These are phyloP conservation scores for Neurospora discreta DNA, from an alignment of 495 filamentous ascomycete genomes.

Conservation along the genomic window DNA sequence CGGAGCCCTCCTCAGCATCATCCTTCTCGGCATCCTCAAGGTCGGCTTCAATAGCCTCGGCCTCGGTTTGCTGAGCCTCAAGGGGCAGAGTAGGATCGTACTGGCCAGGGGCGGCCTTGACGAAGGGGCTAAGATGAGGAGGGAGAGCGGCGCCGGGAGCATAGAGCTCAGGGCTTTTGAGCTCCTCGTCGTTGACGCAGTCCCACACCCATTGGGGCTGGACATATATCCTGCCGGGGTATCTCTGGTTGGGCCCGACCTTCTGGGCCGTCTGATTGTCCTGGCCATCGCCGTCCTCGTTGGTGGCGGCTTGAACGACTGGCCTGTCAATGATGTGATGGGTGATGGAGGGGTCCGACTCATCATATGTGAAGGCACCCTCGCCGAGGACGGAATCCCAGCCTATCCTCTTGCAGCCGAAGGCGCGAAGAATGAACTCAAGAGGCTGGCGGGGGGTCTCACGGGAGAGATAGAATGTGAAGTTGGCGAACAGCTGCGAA, in stretches of 20 bases:
- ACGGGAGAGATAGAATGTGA: conserved; percentile 85
- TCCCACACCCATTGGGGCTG: conserved; percentile 99
- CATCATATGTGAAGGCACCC: conserved; percentile 82
- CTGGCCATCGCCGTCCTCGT: conserved; percentile 44
- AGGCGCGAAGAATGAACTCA: conserved; percentile 88
- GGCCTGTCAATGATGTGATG: conserved; percentile 92
- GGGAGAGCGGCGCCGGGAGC: conserved; percentile 80
- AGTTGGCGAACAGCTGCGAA: conserved; percentile 66
- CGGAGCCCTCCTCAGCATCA: conserved; percentile 22
- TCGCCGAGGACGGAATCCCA: conserved; percentile 87
- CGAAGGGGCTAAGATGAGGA: conserved; percentile 92
- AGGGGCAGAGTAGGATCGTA: conserved; percentile 82
- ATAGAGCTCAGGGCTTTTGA: conserved; percentile 81
- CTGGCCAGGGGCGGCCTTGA: conserved; percentile 67
- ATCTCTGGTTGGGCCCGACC: conserved; percentile 47
- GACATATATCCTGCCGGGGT: conserved; percentile 81
- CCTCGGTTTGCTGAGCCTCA: conserved; percentile 74
- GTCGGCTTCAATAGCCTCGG: conserved; percentile 55
- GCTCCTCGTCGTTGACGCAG: conserved; percentile 75
- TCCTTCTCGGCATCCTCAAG: conserved; percentile 41
- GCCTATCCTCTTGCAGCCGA: conserved; percentile 90
- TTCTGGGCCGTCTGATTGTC: conserved; percentile 45
- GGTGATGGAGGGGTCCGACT: conserved; percentile 77
- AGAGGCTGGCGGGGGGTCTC: conserved; percentile 85
- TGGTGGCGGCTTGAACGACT: conserved; percentile 49